Evolutionary conservation across 2,329 filamentous ascomycete genomes (phyloP), one percentile per base, ranked within the genome.

Genomic region (Exserohilum rostratum): DNA sequence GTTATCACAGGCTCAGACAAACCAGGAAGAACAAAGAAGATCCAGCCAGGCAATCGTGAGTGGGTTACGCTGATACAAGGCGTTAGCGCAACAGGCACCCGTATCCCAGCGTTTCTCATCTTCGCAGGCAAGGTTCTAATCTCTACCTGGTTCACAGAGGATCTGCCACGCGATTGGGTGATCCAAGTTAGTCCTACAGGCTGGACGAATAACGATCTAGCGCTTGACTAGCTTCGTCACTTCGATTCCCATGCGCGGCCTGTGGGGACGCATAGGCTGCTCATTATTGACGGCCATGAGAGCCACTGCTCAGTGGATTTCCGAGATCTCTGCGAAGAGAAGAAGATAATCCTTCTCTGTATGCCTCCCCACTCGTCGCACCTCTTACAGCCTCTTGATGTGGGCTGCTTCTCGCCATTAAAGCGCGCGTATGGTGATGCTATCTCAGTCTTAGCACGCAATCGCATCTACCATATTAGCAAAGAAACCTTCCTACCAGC

Each of bases 281-380:
- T 79, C 7, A 68, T 79, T 50, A 59, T 79, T 25, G 69, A 79
- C 63, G 61, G 73, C 40, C 60, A 79, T 66, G 53, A 61, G 51
- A 77, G 69, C n/a, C n/a, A n/a, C n/a, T n/a, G n/a, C n/a, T n/a
- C n/a, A n/a, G n/a, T n/a, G n/a, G n/a, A n/a, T n/a, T 78, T 79
- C 53, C 50, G 77, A 38, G 30, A 69, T 29, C 72, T 67, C 55
- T 79, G n/a, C n/a, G n/a, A n/a, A n/a, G n/a, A n/a, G n/a, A n/a
- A n/a, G n/a, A n/a, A n/a, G n/a, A n/a, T n/a, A n/a, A n/a, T n/a
- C n/a, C n/a, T n/a, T n/a, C n/a, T n/a, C n/a, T n/a, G n/a, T n/a
- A n/a, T n/a, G n/a, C n/a, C n/a, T n/a, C n/a, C n/a, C n/a, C n/a
- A n/a, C n/a, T n/a, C n/a, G n/a, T n/a, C n/a, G n/a, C n/a, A n/a